Conservation (phyloP, 2,329 filamentous ascomycete genomes). For the Fusarium sacchari region DNA sequence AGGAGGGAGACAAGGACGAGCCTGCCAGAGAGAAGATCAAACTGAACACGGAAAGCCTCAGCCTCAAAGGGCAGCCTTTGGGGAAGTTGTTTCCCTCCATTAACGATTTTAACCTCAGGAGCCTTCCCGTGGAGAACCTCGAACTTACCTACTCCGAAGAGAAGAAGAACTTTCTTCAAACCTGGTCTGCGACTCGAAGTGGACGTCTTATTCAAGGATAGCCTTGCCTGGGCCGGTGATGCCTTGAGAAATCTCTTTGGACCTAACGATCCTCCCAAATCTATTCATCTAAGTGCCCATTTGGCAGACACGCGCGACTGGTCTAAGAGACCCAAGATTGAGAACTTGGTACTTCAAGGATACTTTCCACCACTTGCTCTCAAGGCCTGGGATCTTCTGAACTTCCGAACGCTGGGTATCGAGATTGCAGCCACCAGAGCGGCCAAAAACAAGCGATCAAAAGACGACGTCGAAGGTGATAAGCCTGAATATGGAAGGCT, state of each 20-base stretch:
- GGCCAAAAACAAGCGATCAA: background rate
- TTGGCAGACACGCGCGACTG: background rate
- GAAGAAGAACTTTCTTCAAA: background rate
- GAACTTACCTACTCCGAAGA: background rate
- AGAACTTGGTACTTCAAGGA: background rate
- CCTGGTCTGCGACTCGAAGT: background rate
- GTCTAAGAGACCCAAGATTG: background rate
- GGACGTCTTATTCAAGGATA: background rate
- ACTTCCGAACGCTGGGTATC: background rate
- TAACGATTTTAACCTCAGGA: rapidly evolving
- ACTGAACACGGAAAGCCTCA: background rate
- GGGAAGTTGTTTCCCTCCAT: background rate
- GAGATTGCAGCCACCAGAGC: background rate
- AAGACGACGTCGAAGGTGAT: rapidly evolving
- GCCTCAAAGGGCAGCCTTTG: background rate
- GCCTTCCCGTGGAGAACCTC: rapidly evolving
- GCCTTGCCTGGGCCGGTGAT: rapidly evolving
- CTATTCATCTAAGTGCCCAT: background rate
- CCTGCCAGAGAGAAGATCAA: background rate
- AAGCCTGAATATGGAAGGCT: background rate
- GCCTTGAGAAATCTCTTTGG: rapidly evolving
- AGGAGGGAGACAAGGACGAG: rapidly evolving
- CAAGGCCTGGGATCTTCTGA: background rate
- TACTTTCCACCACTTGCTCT: background rate
- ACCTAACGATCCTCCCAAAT: background rate